A percentile compares a stretch with the other conserved stretches of the same genome.
Conservation (phyloP, 768 basidiomycete species). For the Trametes elegans region DNA sequence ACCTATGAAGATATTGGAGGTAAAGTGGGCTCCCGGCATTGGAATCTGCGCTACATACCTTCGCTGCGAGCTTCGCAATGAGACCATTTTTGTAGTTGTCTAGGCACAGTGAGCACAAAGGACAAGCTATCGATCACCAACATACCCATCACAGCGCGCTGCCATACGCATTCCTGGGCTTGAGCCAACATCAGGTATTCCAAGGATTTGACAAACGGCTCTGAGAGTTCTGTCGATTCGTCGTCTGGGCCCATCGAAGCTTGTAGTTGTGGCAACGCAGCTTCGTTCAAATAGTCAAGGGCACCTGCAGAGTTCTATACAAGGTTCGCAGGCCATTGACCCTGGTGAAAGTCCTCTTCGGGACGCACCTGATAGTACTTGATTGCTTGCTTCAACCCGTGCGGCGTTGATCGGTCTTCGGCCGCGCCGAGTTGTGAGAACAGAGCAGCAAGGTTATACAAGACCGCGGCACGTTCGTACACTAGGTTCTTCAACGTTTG, state of each 20-base stretch:
- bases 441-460: conserved; percentile 88
- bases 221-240: conserved; percentile 64
- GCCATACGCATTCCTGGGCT: conserved; percentile 97
- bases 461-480: conserved; percentile 74
- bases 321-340: background rate
- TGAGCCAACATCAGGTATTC: conserved; percentile 86
- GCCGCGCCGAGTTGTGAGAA: conserved; percentile 75
- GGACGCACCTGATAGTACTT: conserved; percentile 62
- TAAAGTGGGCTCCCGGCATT: too few species aligned
- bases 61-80: conserved; percentile 78
- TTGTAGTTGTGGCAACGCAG: conserved; percentile 51
- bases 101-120: conserved; percentile 22
- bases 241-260: conserved; percentile 48
- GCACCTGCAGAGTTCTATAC: conserved; percentile 68
- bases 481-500: conserved; percentile 69
- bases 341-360: too few species aligned
- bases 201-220: conserved; percentile 56
- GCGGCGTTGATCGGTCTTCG: conserved; percentile 65
- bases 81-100: conserved; percentile 78
- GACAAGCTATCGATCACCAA: background rate
- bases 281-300: conserved; percentile 56
- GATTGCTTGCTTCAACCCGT: conserved; percentile 84
- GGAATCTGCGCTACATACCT: conserved; percentile 41
- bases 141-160: conserved; percentile 80
- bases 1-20: too few species aligned